These are phyloP conservation scores for Voacanga thouarsii DNA, from an alignment of 257 asterid genomes.

Conservation along the genomic window DNA sequence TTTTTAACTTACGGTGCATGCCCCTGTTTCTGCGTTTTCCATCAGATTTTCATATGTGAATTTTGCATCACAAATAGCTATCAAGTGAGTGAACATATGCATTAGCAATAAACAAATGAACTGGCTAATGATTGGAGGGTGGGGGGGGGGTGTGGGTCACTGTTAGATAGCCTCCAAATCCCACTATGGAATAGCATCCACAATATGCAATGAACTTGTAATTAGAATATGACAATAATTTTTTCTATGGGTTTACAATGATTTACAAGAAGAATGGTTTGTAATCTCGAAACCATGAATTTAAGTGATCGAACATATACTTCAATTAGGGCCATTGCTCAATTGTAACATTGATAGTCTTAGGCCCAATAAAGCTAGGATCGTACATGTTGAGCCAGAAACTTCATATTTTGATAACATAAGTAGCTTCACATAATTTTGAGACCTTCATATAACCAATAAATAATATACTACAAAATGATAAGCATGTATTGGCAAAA, in stretches of 20 bases:
- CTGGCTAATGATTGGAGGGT: not conserved
- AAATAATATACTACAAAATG: not conserved
- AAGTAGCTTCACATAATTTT: not conserved
- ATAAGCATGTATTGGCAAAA: not conserved
- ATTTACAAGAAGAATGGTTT: not conserved
- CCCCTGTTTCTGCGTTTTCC: too few species aligned
- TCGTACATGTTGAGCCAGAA: not conserved
- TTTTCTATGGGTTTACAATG: not conserved
- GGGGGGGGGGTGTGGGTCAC: not conserved
- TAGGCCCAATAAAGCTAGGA: not conserved
- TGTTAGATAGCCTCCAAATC: not conserved
- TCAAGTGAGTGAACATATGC: constrained; percentile 10
- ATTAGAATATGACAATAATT: not conserved
- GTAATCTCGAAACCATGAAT: not conserved
- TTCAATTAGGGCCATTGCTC: not conserved
- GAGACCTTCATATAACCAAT: not conserved
- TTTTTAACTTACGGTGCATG: too few species aligned
- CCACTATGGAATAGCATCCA: not conserved
- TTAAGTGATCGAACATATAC: not conserved
- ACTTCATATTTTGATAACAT: not conserved
- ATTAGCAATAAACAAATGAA: constrained; percentile 20
- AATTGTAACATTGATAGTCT: not conserved
- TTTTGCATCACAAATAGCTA: constrained; percentile 56
- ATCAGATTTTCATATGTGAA: constrained; percentile 46
- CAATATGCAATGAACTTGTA: not conserved